Conservation (phyloP, 345 rosid genomes). For the Camelina sativa region DNA sequence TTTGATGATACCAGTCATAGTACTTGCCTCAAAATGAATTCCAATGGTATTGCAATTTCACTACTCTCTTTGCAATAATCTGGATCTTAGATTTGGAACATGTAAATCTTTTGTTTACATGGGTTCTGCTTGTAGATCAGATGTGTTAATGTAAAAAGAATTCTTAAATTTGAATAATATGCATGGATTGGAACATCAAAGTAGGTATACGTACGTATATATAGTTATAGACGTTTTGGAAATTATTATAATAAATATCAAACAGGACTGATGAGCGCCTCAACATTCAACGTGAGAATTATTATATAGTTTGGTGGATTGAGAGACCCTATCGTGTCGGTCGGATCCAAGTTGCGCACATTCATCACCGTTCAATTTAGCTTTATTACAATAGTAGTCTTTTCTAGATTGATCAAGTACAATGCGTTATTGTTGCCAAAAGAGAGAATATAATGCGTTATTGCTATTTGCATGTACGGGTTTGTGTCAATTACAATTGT, state of each 20-base stretch:
- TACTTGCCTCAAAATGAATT: no score
- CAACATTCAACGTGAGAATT: background rate
- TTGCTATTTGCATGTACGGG: constrained; percentile 1
- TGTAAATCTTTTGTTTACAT: no score
- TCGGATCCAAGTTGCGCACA: constrained; percentile 23
- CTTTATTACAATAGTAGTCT: background rate
- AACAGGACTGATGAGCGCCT: background rate
- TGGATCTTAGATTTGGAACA: no score
- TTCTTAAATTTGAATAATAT: background rate
- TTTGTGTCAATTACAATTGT: constrained; percentile 16
- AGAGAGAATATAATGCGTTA: constrained; percentile 14
- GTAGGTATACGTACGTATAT: constrained; percentile 1
- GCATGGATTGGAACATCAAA: background rate
- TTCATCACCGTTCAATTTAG: constrained; percentile 14
- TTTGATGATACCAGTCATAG: no score
- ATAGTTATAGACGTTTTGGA: constrained; percentile 2
- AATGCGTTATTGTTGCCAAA: background rate
- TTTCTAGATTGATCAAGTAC: background rate
- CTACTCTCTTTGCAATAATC: no score
- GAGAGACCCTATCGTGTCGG: constrained; percentile 33
- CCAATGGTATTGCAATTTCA: no score
- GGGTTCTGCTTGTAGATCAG: no score
- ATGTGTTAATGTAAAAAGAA: background rate
- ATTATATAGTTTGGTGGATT: background rate
- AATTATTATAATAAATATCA: background rate